phyloP scores from a whole-genome alignment of 139 green algal species.

The Volvox africanus region DNA sequence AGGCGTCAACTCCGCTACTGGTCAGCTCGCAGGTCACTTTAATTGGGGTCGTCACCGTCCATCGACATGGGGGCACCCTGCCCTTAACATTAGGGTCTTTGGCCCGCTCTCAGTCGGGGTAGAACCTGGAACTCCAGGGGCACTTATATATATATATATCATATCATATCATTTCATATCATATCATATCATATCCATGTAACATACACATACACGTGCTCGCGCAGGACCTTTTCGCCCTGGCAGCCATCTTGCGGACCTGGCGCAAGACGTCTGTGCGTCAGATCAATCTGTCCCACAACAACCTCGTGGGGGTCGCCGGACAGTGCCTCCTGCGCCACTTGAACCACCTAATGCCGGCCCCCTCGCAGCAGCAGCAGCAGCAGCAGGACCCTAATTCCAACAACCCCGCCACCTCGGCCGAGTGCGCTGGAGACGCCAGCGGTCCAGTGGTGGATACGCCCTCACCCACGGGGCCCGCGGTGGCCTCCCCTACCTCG shows the following conservation, averaged over 20 bases:
- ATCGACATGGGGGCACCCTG: too few species aligned
- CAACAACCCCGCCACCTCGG: background rate
- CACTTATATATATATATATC: background rate
- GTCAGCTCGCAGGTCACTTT: too few species aligned
- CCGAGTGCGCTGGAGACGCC: background rate
- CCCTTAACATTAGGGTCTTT: too few species aligned
- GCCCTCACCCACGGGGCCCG: background rate
- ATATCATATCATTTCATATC: background rate
- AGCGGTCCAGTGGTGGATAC: background rate
- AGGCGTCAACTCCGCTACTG: too few species aligned
- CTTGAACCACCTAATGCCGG: constrained; percentile 37
- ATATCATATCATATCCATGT: background rate
- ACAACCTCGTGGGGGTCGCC: constrained; percentile 49
- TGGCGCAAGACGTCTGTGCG: background rate
- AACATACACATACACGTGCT: background rate
- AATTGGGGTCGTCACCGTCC: too few species aligned
- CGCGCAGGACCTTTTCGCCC: constrained; percentile 43
- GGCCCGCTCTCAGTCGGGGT: too few species aligned
- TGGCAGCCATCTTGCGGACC: constrained; percentile 42
- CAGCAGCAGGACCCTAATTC: background rate
- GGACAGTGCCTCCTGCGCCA: constrained; percentile 52
- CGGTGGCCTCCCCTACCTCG: background rate
- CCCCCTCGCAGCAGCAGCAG: too few species aligned
- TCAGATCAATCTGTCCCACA: constrained; percentile 49
- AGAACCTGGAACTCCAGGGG: too few species aligned